Evolutionary conservation across 176 grass and related monocot genomes (phyloP).

Genomic region (Hyparrhenia diplandra): DNA sequence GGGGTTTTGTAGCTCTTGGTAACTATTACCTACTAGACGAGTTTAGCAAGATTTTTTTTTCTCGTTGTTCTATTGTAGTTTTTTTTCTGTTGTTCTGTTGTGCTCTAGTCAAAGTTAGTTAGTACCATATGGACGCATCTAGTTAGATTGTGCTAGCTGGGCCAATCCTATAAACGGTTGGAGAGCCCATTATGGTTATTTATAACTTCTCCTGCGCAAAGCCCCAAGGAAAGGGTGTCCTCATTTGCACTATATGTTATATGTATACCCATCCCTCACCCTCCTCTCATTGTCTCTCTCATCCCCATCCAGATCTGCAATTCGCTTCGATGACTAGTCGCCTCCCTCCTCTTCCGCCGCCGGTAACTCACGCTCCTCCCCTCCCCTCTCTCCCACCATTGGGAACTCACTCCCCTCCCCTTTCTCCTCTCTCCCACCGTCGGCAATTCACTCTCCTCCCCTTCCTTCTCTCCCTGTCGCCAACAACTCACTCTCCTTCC

Average conservation of each 20-base stretch:
- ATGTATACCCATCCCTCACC: background rate
- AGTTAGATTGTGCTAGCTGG: background rate
- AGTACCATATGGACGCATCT: background rate
- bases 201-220: background rate
- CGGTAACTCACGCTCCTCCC: background rate
- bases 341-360: background rate
- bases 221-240: background rate
- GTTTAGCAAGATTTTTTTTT: background rate
- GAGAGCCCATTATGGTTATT: background rate
- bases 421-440: background rate
- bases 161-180: background rate
- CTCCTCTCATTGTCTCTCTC: background rate
- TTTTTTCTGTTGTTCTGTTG: background rate
- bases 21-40: background rate
- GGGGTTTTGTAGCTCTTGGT: background rate
- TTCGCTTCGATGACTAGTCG: background rate
- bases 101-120: background rate
- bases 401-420: background rate
- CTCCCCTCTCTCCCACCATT: background rate
- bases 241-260: background rate
- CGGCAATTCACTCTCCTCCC: background rate
- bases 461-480: background rate
- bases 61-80: background rate
- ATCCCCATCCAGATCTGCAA: background rate
- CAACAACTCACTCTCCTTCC: background rate